phyloP scores from a whole-genome alignment of 495 filamentous ascomycete genomes.

The Penicillium simplicissimum region DNA sequence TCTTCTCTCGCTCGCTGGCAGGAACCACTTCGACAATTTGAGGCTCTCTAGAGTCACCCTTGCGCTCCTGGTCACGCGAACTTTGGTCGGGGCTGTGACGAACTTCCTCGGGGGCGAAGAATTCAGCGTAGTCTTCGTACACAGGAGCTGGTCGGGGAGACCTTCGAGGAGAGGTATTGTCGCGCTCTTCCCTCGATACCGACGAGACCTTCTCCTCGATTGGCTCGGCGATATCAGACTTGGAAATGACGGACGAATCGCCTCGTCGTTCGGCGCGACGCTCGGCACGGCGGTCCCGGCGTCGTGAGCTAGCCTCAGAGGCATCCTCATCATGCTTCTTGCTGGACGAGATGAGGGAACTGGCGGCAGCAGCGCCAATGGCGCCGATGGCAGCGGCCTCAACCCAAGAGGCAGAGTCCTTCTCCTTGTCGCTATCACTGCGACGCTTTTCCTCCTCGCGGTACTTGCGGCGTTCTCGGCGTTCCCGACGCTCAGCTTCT shows the following conservation, averaged over 20 bases:
- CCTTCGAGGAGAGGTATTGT: constrained; percentile 28
- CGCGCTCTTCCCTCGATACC: constrained; percentile 15
- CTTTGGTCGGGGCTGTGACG: constrained; percentile 31
- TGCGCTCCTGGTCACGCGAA: constrained; percentile 1
- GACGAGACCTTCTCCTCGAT: constrained; percentile 16
- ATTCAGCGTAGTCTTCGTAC: constrained; percentile 45
- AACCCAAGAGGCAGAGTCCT: constrained; percentile 39
- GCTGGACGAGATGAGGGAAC: constrained; percentile 36
- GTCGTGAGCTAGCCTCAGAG: constrained; percentile 32
- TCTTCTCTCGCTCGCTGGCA: constrained; percentile 25
- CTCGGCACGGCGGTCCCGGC: constrained; percentile 39
- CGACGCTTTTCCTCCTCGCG: constrained; percentile 25
- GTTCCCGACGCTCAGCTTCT: constrained; percentile 22
- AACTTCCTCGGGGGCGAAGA: constrained; percentile 45
- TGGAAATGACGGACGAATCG: constrained; percentile 25
- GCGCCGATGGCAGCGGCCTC: constrained; percentile 51
- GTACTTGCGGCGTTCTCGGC: constrained; percentile 23
- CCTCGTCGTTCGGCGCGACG: constrained; percentile 32
- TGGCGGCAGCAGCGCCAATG: constrained; percentile 47
- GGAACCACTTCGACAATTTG: constrained; percentile 39
- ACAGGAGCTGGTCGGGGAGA: constrained; percentile 31
- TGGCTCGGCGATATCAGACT: constrained; percentile 15
- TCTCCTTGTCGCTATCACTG: constrained; percentile 19
- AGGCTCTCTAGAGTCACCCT: constrained; percentile 26
- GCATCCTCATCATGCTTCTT: constrained; percentile 42